Base-by-base conservation (phyloP, 371 early-diverging fungal genomes). In the Nematocida sp. region DNA sequence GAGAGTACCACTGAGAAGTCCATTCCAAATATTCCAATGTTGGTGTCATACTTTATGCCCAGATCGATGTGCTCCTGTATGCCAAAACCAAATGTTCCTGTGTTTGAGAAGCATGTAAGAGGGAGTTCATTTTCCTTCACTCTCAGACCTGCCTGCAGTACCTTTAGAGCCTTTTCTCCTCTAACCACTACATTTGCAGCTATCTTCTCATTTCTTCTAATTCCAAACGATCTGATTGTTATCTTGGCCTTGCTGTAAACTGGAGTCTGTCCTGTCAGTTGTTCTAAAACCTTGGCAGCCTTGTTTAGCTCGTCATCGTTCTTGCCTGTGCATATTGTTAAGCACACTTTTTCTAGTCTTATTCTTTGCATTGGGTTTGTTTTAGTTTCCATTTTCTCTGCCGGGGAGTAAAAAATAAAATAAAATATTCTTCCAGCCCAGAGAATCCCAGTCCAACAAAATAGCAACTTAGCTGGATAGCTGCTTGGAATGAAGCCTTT, bases 201-300 rank as follows among this genome's bases (percentile, higher is more conserved):
- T 78, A 99, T 99, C 90, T 96, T 96, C 87, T 99, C 99, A 90
- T 99, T 99, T 89, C 99, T 90, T 86, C 99, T 91, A 85, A 99
- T 96, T 85, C 94, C 92, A 87, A 98, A 99, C 81, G 93, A 89
- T 86, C 99, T 90, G 85, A 99, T 93, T 51, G 99, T 99, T 87
- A 95, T 92, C 82, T 95, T 91, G 65, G 97, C 94, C 89, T 97
- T 97, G 84, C 94, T 92, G 88, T 90, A 91, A 80, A 94, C 92
- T 77, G 98, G 97, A 77, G 90, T 89, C 87, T 99, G 98, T 78
- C 95, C 98, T 79, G 96, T 95, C 80, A 97, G 87, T 87, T 96
- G 95, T 87, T 97, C 96, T 52, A 99, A 88, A 82, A 99, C 99
- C 89, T 97, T 96, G 83, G 94, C 93, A 78, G 98, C 99, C 87